Base-by-base conservation (phyloP, 345 rosid species). In the Eucalyptus marginata region DNA sequence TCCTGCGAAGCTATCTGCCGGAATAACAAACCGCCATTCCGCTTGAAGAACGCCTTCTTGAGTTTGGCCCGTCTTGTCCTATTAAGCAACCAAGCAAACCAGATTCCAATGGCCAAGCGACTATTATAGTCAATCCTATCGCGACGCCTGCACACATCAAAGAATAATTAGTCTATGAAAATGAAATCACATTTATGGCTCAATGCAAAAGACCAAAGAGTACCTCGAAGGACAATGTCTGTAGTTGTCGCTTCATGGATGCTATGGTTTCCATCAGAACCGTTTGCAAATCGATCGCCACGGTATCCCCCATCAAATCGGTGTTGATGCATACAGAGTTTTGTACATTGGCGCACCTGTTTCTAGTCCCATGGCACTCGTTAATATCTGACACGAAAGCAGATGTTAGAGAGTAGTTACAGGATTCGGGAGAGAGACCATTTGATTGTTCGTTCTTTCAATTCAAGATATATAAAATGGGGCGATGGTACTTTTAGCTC, bases 11-110 rank as follows among this genome's bases (percentile, higher is more conserved):
- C 68, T 20, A 91, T 87, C 62, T 88, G 90, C 79, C 17, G 88
- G 20, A 90, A 88, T 46, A 91, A 76, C 40, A 90, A 58, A 10
- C 91, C 89, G 5, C 90, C 91, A 50, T 88, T 91, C 85, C 50
- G 49, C 52, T 83, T 90, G 47, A 89, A 89, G 89, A 87, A 59
- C 25, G 29, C 54, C 49, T 90, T 81, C 81, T 71, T 91, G 27
- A 40, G 85, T 52, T 89, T 59, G 43, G 68, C 54, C 64, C 8
- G n/a, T 29, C 86, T 6, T 86, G 22, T 84, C 76, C 54, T 87
- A 6, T 7, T 86, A n/a, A 86, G 49, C 46, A 86, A 59, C 89
- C 58, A 58, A 18, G 25, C 88, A 17, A 84, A 62, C 83, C 51
- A 88, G 79, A 89, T 62, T 33, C 56, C 66, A 33, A 36, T 59